Evolutionary conservation across 192 early-diverging fungal species (phyloP).

Genomic region (Coemansia sp.): DNA sequence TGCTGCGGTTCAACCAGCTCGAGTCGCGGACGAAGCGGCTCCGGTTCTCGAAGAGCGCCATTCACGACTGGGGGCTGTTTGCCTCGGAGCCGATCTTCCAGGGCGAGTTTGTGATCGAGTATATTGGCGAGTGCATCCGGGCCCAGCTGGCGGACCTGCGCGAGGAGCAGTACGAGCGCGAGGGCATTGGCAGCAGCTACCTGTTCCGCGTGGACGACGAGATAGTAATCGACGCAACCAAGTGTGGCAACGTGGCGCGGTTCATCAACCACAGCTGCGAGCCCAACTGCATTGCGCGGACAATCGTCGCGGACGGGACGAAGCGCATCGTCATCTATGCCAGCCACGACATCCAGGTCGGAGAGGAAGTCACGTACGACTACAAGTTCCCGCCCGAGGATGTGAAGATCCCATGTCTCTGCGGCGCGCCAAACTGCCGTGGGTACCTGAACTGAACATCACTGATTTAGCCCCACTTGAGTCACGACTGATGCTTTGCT

Average conservation of each 20-base stretch:
- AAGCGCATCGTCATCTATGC: slow-evolving; percentile 99
- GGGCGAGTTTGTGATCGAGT: slow-evolving; percentile 97
- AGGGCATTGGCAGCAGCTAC: slow-evolving; percentile 91
- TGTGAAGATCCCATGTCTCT: slow-evolving; percentile 94
- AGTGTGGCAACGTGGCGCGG: slow-evolving; percentile 93
- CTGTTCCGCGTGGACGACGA: slow-evolving; percentile 95
- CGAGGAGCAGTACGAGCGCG: slow-evolving; percentile 88
- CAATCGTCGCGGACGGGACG: slow-evolving; percentile 83
- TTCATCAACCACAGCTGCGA: slow-evolving; percentile 99
- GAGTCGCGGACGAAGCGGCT: slow-evolving; percentile 87
- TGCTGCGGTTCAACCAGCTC: slow-evolving; percentile 88
- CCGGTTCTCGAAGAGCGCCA: slow-evolving; percentile 84
- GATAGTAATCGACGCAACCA: slow-evolving; percentile 94
- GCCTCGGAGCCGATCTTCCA: slow-evolving; percentile 88
- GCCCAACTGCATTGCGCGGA: slow-evolving; percentile 97
- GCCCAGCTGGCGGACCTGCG: slow-evolving; percentile 91
- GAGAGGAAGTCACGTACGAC: slow-evolving; percentile 98
- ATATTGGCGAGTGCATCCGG: slow-evolving; percentile 94
- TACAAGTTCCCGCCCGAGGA: slow-evolving; percentile 72
- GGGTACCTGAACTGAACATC: slow-evolving; percentile 64
- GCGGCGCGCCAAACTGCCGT: slow-evolving; percentile 78
- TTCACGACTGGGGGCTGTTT: slow-evolving; percentile 99
- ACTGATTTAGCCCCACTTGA: too few species aligned
- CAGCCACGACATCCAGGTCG: slow-evolving; percentile 83
- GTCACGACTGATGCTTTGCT: too few species aligned